Evolutionary conservation across 345 rosid genomes (phyloP).

Genomic region (Euclidium syriacum): DNA sequence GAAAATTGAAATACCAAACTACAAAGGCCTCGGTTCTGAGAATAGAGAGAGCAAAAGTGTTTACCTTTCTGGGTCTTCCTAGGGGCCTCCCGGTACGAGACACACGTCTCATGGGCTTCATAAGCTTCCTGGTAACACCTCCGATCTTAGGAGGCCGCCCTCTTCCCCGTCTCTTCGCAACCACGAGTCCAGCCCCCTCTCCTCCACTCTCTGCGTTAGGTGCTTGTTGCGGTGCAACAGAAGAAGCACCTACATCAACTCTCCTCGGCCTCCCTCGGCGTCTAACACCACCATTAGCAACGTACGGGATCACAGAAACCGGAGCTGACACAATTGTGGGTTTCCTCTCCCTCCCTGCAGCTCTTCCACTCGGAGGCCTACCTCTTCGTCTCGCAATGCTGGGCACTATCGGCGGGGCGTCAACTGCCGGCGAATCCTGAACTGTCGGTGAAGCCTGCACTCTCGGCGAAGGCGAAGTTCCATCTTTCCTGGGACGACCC

Average conservation of each 20-base stretch:
- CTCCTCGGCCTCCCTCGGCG: conserved; percentile 71
- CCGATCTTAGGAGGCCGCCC: conserved; percentile 56
- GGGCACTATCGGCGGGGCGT: too few relatives aligned
- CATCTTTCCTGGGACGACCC: conserved; percentile 51
- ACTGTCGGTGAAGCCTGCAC: conserved; percentile 12
- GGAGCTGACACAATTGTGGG: conserved; percentile 18
- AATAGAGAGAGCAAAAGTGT: not conserved
- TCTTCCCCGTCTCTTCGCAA: conserved; percentile 40
- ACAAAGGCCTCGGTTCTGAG: not conserved
- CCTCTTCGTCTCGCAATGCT: conserved; percentile 27
- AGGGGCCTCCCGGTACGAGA: conserved; percentile 43
- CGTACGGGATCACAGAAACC: conserved; percentile 20
- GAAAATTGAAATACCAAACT: not conserved
- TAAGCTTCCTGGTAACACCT: conserved; percentile 26
- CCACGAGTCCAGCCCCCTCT: not conserved
- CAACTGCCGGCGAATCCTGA: too few relatives aligned
- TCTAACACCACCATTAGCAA: conserved; percentile 28
- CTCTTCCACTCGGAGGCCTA: conserved; percentile 30
- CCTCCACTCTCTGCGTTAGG: conserved; percentile 8
- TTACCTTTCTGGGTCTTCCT: conserved; percentile 81
- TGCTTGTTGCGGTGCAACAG: not conserved
- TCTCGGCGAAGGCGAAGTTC: conserved; percentile 20
- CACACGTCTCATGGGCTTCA: conserved; percentile 21
- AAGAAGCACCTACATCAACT: conserved; percentile 7
- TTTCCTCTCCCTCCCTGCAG: conserved; percentile 28